Conservation (phyloP, 2,329 filamentous ascomycete genomes). For the Aureobasidium sp. region DNA sequence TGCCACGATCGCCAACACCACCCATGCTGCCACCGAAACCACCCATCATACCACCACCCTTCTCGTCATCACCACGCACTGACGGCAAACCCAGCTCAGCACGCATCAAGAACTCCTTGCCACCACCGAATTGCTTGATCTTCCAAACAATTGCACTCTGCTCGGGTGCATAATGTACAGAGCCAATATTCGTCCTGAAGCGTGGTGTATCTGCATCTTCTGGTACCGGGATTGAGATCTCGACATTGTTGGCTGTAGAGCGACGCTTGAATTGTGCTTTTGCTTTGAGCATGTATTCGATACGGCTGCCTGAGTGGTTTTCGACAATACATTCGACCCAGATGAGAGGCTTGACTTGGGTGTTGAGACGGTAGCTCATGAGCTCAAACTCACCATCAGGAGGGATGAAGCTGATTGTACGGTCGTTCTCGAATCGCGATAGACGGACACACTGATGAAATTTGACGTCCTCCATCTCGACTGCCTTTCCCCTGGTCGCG, state of each 20-base stretch:
- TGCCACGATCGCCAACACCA: constrained; percentile 85
- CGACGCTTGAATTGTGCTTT: constrained; percentile 98
- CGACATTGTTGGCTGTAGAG: constrained; percentile 96
- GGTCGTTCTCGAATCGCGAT: constrained; percentile 95
- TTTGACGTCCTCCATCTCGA: constrained; percentile 98
- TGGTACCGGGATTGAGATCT: constrained; percentile 94
- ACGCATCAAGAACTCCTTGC: constrained; percentile 94
- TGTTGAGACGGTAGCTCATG: constrained; percentile 98
- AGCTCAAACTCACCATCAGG: constrained; percentile 99
- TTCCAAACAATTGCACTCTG: constrained; percentile 99
- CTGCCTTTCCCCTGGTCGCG: too few relatives aligned
- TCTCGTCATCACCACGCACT: constrained; percentile 95
- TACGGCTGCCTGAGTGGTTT: constrained; percentile 96
- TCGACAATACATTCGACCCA: constrained; percentile 99
- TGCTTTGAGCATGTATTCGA: constrained; percentile 98
- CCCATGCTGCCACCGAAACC: constrained; percentile 98
- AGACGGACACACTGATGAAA: constrained; percentile 99
- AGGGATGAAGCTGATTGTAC: constrained; percentile 97
- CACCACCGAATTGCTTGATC: constrained; percentile 98
- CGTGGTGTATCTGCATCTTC: constrained; percentile 96
- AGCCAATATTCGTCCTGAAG: constrained; percentile 93
- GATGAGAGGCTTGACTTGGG: constrained; percentile 99
- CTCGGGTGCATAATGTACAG: constrained; percentile 98
- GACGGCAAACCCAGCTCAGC: constrained; percentile 95
- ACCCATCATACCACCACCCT: constrained; percentile 97